These are phyloP conservation scores for Calonectria ilicicola DNA, from an alignment of 2,329 filamentous ascomycete genomes.

Conservation along the genomic window DNA sequence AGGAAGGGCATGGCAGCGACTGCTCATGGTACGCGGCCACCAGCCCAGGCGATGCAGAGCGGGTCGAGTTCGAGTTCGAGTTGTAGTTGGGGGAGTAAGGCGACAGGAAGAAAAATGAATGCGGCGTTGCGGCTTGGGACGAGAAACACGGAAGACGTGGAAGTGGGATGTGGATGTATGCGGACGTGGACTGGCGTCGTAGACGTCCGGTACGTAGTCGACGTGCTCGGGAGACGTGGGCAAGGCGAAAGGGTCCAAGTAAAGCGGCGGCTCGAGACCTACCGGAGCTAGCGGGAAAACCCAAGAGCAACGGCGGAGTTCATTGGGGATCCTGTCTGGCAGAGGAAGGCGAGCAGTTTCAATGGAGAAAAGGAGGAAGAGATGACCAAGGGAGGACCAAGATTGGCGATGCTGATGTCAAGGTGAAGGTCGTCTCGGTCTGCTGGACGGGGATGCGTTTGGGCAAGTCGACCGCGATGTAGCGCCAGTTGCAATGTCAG, in stretches of 20 bases:
- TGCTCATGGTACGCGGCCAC: constrained; percentile 53
- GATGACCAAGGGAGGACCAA: constrained; percentile 18
- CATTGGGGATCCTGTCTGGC: constrained; percentile 36
- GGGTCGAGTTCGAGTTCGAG: not conserved
- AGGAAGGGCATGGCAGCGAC: constrained; percentile 68
- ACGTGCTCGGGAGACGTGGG: constrained; percentile 2
- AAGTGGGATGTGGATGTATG: constrained; percentile 16
- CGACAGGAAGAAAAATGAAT: not conserved
- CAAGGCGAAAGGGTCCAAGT: not conserved
- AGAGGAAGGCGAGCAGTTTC: not conserved
- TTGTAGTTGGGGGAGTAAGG: not conserved
- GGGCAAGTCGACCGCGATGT: constrained; percentile 12
- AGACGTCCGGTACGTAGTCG: constrained; percentile 16
- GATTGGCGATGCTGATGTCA: constrained; percentile 14
- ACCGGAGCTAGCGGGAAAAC: constrained; percentile 41
- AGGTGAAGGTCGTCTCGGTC: constrained; percentile 12
- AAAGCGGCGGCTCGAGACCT: constrained; percentile 38
- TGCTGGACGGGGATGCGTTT: constrained; percentile 10
- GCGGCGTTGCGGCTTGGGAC: constrained; percentile 13
- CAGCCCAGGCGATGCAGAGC: constrained; percentile 34
- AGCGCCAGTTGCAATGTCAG: constrained; percentile 5
- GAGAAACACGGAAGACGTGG: constrained; percentile 4
- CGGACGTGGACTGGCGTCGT: constrained; percentile 20
- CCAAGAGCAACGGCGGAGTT: constrained; percentile 30
- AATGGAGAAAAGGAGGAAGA: not conserved